Evolutionary conservation across 2,329 filamentous ascomycete species (phyloP).

Genomic region (Calonectria honghensis): DNA sequence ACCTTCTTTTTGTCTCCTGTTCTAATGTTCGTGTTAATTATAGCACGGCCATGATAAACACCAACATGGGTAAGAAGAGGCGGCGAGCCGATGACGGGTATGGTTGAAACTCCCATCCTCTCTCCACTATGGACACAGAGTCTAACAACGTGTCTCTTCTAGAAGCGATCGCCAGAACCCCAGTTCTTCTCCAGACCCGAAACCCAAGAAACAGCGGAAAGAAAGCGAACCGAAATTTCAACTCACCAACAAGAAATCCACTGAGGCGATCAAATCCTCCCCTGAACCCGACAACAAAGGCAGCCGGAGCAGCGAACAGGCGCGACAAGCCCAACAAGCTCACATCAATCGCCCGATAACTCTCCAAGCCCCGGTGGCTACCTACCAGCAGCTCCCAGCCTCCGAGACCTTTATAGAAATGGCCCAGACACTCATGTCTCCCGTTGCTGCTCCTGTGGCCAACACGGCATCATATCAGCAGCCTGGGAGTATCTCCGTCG

Average conservation of each 20-base stretch:
- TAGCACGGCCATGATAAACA: conserved; percentile 45
- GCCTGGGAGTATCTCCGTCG: not conserved
- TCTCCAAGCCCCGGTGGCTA: not conserved
- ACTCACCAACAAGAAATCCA: not conserved
- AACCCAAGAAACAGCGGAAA: conserved; percentile 11
- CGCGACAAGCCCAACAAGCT: not conserved
- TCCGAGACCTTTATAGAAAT: not conserved
- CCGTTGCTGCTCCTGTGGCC: not conserved
- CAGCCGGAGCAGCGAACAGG: not conserved
- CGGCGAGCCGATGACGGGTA: conserved; percentile 27
- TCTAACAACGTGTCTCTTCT: conserved; percentile 9
- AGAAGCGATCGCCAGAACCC: conserved; percentile 6
- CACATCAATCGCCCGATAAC: not conserved
- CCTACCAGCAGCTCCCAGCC: conserved; percentile 4
- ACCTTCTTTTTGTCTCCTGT: not conserved
- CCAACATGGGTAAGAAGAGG: conserved; percentile 32
- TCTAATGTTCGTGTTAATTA: not conserved
- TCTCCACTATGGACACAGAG: too few species aligned
- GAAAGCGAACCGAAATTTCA: not conserved
- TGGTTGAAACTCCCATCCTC: conserved; percentile 4
- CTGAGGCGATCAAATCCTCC: not conserved
- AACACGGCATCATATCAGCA: not conserved
- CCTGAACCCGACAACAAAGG: conserved; percentile 8
- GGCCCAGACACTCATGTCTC: not conserved
- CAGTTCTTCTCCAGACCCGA: conserved; percentile 2